A percentile compares a stretch with the other conserved stretches of the same genome.
These are phyloP conservation scores for Conticribra weissflogii DNA, from an alignment of 108 stramenopile species.

Conservation along the genomic window DNA sequence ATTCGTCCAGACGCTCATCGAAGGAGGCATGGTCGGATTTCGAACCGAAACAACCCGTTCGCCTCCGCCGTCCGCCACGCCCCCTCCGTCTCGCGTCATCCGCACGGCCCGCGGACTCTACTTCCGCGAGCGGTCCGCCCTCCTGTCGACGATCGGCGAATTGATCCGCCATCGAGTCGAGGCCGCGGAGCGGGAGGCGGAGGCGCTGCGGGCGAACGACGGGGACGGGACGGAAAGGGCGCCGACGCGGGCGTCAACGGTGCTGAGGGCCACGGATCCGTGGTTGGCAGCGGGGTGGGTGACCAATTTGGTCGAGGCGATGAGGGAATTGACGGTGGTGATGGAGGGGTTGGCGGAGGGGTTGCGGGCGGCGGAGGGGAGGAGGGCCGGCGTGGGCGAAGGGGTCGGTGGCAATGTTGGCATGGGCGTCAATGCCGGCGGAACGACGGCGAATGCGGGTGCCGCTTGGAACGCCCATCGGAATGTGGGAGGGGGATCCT, in stretches of 20 bases:
- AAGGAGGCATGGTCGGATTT: slow-evolving; percentile 16
- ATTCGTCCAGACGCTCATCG: slow-evolving; percentile 24
- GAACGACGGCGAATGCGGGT: slow-evolving; percentile 5
- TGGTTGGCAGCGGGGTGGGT: slow-evolving; percentile 58
- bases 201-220: not conserved
- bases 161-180: slow-evolving; percentile 42
- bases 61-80: not conserved
- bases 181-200: slow-evolving; percentile 2
- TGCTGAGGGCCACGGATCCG: slow-evolving; percentile 62
- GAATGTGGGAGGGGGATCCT: no score
- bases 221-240: not conserved
- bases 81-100: not conserved
- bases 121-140: slow-evolving; percentile 41
- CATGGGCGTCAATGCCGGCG: not conserved
- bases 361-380: slow-evolving; percentile 17
- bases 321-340: slow-evolving; percentile 54
- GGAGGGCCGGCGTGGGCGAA: not conserved
- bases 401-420: not conserved
- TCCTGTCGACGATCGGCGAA: slow-evolving; percentile 27
- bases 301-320: slow-evolving; percentile 53
- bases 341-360: slow-evolving; percentile 24
- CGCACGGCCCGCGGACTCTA: slow-evolving; percentile 29
- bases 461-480: no score
- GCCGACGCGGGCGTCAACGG: slow-evolving; percentile 1
- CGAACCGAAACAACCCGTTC: not conserved